Base-by-base conservation (phyloP, 371 early-diverging fungal species). In the Rhizopus delemar region DNA sequence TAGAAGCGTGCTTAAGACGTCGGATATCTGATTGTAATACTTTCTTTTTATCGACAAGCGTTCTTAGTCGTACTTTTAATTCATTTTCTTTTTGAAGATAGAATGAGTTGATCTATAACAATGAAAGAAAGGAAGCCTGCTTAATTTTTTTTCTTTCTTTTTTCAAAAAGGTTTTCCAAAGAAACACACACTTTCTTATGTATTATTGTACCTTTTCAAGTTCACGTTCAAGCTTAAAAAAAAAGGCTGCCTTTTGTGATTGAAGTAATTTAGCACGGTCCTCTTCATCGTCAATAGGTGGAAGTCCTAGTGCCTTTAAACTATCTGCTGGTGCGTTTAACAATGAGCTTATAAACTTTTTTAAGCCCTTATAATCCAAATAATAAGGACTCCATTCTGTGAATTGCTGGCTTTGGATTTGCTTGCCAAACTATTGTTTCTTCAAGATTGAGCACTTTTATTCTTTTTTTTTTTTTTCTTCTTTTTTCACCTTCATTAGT, bases 301-400 rank as follows among this genome's bases (percentile, higher is more conserved):
- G 77, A 48, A 68, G 49, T 5, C 68, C 68, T 34, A 68, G 29
- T 0, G 59, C 63, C 46, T 52, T 68, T 16, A 68, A 41, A 52
- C 68, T 68, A 41, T 63, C 65, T 50, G 56, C 64, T 36, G 57
- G 75, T 57, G 56, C 68, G 29, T 77, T 75, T 16, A 77, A 51
- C 34, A 91, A 71, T 34, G 87, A 86, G 63, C 91, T 92, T 67
- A 97, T 96, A 60, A 97, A 93, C 80, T 96, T 96, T 74, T 97
- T 97, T 49, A 97, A 84, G 29, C 87, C 94, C 76, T 96, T 96
- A 77, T 93, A 93, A 81, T 91, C 93, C 78, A 97, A 82, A 69
- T 94, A 95, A 70, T 95, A 93, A 54, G 84, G 84, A 51, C 91
- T 87, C 95, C 95, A 95, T 81, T 95, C 96, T 51, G 91, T 82